phyloP scores from a whole-genome alignment of 257 asterid genomes.

The Plantago major region DNA sequence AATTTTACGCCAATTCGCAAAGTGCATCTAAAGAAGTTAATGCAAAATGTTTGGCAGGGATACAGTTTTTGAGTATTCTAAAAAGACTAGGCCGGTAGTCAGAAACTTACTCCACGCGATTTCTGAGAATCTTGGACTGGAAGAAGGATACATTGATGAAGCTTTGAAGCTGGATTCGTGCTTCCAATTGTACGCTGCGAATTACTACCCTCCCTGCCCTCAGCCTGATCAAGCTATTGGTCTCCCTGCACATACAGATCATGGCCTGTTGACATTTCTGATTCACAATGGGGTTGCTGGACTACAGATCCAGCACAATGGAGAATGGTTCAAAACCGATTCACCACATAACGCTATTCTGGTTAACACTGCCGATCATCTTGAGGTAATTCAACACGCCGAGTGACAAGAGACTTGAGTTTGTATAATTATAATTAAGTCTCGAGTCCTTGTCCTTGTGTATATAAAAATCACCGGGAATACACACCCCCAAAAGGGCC shows the following conservation, averaged over 20 bases:
- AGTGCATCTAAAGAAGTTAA: not conserved
- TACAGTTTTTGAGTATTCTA: slow-evolving; percentile 22
- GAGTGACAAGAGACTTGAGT: too few species aligned
- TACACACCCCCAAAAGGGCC: too few species aligned
- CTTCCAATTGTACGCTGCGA: slow-evolving; percentile 35
- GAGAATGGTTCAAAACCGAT: slow-evolving; percentile 34
- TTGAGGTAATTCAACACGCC: slow-evolving; percentile 25
- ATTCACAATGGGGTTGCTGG: slow-evolving; percentile 39
- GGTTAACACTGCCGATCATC: slow-evolving; percentile 45
- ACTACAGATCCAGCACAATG: slow-evolving; percentile 31
- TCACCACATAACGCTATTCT: slow-evolving; percentile 31
- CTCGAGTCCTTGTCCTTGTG: too few species aligned
- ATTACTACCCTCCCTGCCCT: slow-evolving; percentile 45
- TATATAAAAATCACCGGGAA: too few species aligned
- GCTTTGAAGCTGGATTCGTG: slow-evolving; percentile 30
- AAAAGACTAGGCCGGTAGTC: slow-evolving; percentile 20
- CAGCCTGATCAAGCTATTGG: slow-evolving; percentile 55
- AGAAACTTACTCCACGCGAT: slow-evolving; percentile 29
- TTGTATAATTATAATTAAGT: too few species aligned
- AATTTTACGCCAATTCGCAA: not conserved
- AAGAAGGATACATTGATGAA: slow-evolving; percentile 28
- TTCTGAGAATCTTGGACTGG: slow-evolving; percentile 32
- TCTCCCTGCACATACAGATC: slow-evolving; percentile 48
- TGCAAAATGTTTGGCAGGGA: slow-evolving; percentile 21
- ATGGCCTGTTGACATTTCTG: slow-evolving; percentile 39